Evolutionary conservation across 2,329 filamentous ascomycete genomes (phyloP), one percentile per base, ranked within the genome.

Genomic region (Apiospora saccharicola): DNA sequence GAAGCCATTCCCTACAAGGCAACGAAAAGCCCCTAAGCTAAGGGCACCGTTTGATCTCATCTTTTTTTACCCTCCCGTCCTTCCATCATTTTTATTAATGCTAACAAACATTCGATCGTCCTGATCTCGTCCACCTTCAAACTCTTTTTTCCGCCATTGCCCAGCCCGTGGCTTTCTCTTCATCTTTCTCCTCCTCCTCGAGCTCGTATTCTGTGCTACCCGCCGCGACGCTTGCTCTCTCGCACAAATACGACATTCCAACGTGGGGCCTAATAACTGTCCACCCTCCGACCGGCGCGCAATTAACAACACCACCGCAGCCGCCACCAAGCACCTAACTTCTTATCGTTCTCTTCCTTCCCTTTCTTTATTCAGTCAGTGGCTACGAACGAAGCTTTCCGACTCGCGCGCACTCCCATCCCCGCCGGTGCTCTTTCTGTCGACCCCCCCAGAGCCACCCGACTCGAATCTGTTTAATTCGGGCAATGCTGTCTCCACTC

Each of bases 401-500:
- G 57, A 22, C 57, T 64, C 34, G 57, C 34, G 12, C 13, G 26
- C 24, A 10, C 34, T 0, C 10, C 0, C 10, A 7, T 7, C 8
- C 46, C 34, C 57, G n/a, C 57, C 57, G 34, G 34, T 19, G 7
- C 34, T 4, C 16, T 12, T 10, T 14, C 10, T 64, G 19, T 10
- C 22, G 19, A n/a, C n/a, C n/a, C n/a, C 34, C 13, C 34, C 19
- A 64, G 34, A n/a, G 30, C 57, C 10, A 14, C 34, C 57, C 57
- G 57, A 64, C 57, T 64, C 57, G 57, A 64, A 41, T 19, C 57
- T 41, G 30, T 41, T 64, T 37, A n/a, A 49, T 64, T 41, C 37
- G 37, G 57, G 72, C 72, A 41, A 73, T 73, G 72, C 57, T 30
- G 69, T 70, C 70, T 43, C 51, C 46, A 88, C 75, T 91, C 91